Evolutionary conservation across 345 rosid genomes (phyloP), one percentile per base, ranked within the genome.

Genomic region (Carallia pectinifolia): DNA sequence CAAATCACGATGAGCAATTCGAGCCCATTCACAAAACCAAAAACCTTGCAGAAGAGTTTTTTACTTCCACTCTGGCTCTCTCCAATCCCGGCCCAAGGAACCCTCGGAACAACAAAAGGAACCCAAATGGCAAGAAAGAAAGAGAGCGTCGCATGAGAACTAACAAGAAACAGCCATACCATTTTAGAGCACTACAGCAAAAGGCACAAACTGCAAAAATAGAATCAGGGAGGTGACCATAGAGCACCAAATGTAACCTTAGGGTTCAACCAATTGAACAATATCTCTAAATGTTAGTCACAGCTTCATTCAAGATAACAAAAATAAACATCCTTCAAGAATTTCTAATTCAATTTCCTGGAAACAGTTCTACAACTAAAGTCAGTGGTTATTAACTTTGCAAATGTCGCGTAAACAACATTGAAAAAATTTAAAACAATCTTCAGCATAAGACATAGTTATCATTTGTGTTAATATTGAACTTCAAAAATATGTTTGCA

Each of bases 341-440:
- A 39, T 52, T 44, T 59, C 0, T 5, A 18, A 38, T 17, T 18
- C 29, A 34, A 58, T 56, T 68, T 36, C 23, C 34, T 3, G 16
- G 37, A 3, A 18, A 34, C 50, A 10, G 27, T 67, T 44, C 53
- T 38, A 56, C 3, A 27, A 56, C 44, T 5, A 29, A 7, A n/a
- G 36, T 58, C 33, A 18, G 44, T 2, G 6, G 48, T 31, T 69
- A 16, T 47, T 36, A 53, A 30, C 33, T 30, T 29, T 8, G 30
- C 4, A 55, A 7, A 7, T 6, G 5, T 70, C 61, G 27, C 61
- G 40, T 6, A 62, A 70, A 62, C 60, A 23, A 62, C 12, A 70
- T 10, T 23, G 38, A 27, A 62, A n/a, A 53, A 62, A 27, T n/a
- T 19, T 37, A 8, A 13, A 50, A 50, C 37, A 17, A 23, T 40